Evolutionary conservation across 805 yeast species (phyloP).

Genomic region (Candida bentonensis): DNA sequence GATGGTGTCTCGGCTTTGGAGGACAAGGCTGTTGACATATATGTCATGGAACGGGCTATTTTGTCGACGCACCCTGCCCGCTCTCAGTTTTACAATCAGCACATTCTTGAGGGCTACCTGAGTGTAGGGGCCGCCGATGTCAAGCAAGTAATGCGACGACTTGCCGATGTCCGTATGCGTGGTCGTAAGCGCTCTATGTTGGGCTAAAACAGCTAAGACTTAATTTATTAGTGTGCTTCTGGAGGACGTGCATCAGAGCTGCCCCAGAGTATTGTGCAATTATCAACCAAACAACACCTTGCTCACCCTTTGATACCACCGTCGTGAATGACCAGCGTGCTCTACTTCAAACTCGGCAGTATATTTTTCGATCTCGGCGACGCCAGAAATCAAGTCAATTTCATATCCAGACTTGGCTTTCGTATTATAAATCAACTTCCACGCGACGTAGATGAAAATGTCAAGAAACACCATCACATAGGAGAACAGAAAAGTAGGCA

Average conservation of each 20-base stretch:
- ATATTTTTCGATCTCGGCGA: conserved; percentile 47
- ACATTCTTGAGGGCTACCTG: conserved; percentile 61
- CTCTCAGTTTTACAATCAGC: conserved; percentile 46
- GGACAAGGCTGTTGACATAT: conserved; percentile 94
- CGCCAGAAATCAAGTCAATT: conserved; percentile 40
- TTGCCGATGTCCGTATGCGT: conserved; percentile 75
- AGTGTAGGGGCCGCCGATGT: conserved; percentile 8
- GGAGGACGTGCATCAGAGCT: too few relatives aligned
- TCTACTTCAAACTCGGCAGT: too few relatives aligned
- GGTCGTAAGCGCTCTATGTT: conserved; percentile 94
- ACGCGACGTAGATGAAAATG: conserved; percentile 31
- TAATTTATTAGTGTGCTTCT: too few relatives aligned
- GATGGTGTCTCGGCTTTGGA: conserved; percentile 40
- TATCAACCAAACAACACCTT: too few relatives aligned
- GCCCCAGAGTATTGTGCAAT: too few relatives aligned
- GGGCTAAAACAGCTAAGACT: too few relatives aligned
- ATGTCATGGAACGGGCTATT: conserved; percentile 86
- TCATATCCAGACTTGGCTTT: conserved; percentile 31
- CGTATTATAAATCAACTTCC: conserved; percentile 40
- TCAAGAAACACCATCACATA: conserved; percentile 59
- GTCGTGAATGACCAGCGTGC: too few relatives aligned
- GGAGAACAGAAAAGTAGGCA: conserved; percentile 47
- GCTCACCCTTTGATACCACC: too few relatives aligned
- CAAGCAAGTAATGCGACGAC: conserved; percentile 43
- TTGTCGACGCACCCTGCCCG: conserved; percentile 76